Evolutionary conservation across 805 yeast species (phyloP).

Genomic region (Starmerella riodocensis): DNA sequence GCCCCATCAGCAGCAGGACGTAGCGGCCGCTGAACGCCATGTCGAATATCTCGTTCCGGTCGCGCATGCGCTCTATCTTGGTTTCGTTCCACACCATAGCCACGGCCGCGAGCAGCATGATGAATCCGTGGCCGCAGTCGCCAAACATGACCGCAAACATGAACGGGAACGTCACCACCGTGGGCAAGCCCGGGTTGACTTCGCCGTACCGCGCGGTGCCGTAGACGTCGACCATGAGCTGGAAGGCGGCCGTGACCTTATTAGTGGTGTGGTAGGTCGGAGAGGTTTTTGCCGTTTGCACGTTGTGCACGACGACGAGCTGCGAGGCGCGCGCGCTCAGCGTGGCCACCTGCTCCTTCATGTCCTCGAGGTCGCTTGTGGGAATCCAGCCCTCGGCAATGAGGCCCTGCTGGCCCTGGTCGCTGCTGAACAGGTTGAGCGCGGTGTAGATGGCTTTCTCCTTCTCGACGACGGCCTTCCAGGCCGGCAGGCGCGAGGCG

Average conservation of each 20-base stretch:
- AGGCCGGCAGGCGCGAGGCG: slow-evolving; percentile 56
- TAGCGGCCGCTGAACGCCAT: slow-evolving; percentile 94
- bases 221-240: slow-evolving; percentile 85
- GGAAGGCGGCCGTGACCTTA: slow-evolving; percentile 86
- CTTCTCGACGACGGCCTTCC: slow-evolving; percentile 56
- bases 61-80: slow-evolving; percentile 40
- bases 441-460: slow-evolving; percentile 74
- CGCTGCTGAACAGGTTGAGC: slow-evolving; percentile 68
- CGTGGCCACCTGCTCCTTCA: slow-evolving; percentile 51
- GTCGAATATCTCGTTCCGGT: slow-evolving; percentile 75
- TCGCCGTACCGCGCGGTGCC: slow-evolving; percentile 89
- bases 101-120: slow-evolving; percentile 60
- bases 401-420: slow-evolving; percentile 65
- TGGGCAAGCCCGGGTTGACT: slow-evolving; percentile 90
- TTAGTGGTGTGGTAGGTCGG: slow-evolving; percentile 89
- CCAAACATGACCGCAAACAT: slow-evolving; percentile 99
- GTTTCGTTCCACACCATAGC: slow-evolving; percentile 60
- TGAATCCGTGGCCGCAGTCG: slow-evolving; percentile 90
- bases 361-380: slow-evolving; percentile 45
- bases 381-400: slow-evolving; percentile 99
- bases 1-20: slow-evolving; percentile 84
- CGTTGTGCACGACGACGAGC: slow-evolving; percentile 37
- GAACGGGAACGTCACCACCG: slow-evolving; percentile 90
- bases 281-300: slow-evolving; percentile 71
- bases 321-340: slow-evolving; percentile 36